Evolutionary conservation across 73 alveolate genomes (phyloP).

Genomic region (Paramecium primaurelia): DNA sequence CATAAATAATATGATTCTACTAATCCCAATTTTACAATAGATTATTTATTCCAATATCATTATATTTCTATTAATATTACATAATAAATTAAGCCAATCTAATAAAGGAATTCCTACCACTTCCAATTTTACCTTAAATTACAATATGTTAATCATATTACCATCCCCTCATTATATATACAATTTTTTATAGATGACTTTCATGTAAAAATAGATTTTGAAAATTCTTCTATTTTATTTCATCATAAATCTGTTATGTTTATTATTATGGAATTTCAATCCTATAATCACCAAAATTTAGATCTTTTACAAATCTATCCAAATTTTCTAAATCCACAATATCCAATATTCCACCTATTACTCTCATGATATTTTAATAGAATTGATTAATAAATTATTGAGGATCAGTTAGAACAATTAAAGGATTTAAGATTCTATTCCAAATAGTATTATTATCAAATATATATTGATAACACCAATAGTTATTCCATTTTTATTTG

Average conservation of each 20-base stretch:
- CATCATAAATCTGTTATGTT: background rate
- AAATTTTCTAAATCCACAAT: background rate
- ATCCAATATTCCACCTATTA: background rate
- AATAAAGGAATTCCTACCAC: background rate
- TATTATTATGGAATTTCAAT: background rate
- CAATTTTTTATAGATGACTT: background rate
- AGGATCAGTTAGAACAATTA: background rate
- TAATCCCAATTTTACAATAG: background rate
- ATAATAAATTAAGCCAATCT: background rate
- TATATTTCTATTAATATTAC: background rate
- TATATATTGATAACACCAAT: background rate
- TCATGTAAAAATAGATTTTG: background rate
- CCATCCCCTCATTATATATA: background rate
- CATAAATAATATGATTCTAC: background rate
- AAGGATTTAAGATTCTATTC: background rate
- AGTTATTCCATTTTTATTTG: background rate
- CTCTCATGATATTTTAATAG: background rate
- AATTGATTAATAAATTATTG: background rate
- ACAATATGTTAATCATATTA: background rate
- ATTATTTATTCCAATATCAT: background rate
- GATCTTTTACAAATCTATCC: background rate
- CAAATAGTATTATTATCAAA: background rate
- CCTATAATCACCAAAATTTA: background rate
- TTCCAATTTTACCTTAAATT: background rate
- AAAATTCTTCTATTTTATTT: background rate